These are phyloP conservation scores for Penicillium concentricum DNA, from an alignment of 2,329 filamentous ascomycete species.

Conservation along the genomic window DNA sequence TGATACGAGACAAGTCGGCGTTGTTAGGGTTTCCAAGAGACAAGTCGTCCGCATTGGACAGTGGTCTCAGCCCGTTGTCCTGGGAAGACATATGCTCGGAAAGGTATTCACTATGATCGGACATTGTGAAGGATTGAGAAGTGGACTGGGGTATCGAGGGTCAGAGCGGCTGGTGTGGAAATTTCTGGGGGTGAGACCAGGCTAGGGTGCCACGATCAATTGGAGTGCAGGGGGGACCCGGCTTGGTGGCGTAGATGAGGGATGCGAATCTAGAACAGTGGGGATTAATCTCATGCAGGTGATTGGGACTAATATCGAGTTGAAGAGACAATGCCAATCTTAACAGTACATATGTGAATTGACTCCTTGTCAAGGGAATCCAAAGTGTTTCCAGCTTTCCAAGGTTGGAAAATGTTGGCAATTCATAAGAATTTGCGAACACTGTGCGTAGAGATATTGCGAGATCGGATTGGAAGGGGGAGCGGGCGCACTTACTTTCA, in stretches of 20 bases:
- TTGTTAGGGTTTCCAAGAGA: constrained; percentile 27
- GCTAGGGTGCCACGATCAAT: constrained; percentile 9
- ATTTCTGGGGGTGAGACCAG: constrained; percentile 4
- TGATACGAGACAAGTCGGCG: constrained; percentile 30
- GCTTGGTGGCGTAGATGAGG: constrained; percentile 21
- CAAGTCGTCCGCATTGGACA: constrained; percentile 32
- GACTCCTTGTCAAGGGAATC: not conserved
- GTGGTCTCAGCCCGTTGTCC: constrained; percentile 29
- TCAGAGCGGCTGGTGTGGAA: constrained; percentile 1
- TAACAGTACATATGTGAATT: not conserved
- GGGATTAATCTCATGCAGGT: constrained; percentile 21
- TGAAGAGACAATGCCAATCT: not conserved
- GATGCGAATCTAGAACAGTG: constrained; percentile 25
- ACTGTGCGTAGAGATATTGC: constrained; percentile 19
- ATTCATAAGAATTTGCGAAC: constrained; percentile 22
- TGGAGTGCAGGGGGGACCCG: constrained; percentile 18
- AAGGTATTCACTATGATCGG: constrained; percentile 29
- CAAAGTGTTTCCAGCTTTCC: not conserved
- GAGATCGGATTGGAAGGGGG: not conserved
- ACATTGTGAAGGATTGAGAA: constrained; percentile 22
- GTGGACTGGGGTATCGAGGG: not conserved
- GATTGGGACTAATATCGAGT: not conserved
- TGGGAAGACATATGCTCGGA: constrained; percentile 30
- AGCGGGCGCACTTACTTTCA: not conserved
- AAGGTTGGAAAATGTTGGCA: not conserved